These are phyloP conservation scores for Solanum appendiculatum DNA, from an alignment of 257 asterid species.

Conservation along the genomic window DNA sequence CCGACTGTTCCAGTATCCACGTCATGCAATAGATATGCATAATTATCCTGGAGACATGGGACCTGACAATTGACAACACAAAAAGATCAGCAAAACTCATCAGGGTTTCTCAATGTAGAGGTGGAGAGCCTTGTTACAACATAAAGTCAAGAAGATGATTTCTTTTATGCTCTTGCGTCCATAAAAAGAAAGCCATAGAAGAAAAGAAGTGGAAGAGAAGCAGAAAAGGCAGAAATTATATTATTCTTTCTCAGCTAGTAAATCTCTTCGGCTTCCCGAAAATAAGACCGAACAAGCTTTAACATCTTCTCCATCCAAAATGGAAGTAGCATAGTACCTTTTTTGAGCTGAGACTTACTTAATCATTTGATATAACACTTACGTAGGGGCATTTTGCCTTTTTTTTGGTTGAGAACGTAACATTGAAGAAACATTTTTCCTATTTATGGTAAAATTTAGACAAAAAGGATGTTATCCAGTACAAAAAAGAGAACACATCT, in stretches of 20 bases:
- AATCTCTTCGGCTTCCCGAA: not conserved
- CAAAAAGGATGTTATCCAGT: not conserved
- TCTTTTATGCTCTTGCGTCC: not conserved
- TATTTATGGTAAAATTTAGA: not conserved
- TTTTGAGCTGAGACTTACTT: not conserved
- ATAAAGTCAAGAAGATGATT: not conserved
- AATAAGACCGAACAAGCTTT: not conserved
- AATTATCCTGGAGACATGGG: constrained; percentile 87
- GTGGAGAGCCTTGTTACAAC: not conserved
- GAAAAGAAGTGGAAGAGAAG: not conserved
- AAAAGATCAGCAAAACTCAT: not conserved
- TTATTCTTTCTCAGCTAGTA: not conserved
- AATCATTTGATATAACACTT: not conserved
- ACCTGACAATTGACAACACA: constrained; percentile 31
- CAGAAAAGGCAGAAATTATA: not conserved
- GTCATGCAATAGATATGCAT: constrained; percentile 84
- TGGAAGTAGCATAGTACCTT: not conserved
- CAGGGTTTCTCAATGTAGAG: not conserved
- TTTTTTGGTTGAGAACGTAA: not conserved
- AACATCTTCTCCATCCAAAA: not conserved
- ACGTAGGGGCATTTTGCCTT: not conserved
- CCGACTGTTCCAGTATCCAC: constrained; percentile 95
- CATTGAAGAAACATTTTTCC: not conserved
- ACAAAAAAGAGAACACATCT: not conserved
- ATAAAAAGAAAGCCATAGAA: not conserved